Base-by-base conservation (phyloP, 768 basidiomycete species). In the Chlorophyllum brunneum region DNA sequence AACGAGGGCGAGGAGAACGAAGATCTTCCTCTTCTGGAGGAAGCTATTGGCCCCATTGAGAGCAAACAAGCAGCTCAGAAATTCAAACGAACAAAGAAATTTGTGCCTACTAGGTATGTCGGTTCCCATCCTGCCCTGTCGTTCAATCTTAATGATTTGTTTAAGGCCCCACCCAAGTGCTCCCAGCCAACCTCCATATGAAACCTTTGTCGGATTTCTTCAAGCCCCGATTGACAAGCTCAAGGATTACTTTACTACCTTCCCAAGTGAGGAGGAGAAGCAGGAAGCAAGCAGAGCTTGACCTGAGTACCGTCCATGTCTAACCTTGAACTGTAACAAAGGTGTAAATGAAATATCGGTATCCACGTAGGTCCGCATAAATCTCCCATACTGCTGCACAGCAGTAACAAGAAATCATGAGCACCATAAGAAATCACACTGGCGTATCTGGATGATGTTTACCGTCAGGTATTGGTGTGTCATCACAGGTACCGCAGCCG, bases 11-110 rank as follows among this genome's bases (percentile, higher is more conserved):
- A 86, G 55, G 83, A 85, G 60, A 61, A 63, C 26, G 67, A 78
- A 13, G 83, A 86, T 61, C 70, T 85, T 0, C 82, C 82, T 1
- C 58, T 70, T 15, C 71, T 84, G 16, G 78, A 81, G 60, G 66
- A 73, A 7, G 65, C 68, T 13, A 67, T 85, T 22, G 75, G 78
- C 10, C 56, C 62, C 4, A 70, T 77, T 1, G 71, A 65, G 2
- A 77, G 78, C 55, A 57, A 66, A 23, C 44, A 65, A n/a, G 78
- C 80, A 0, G 80, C 81, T 1, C 51, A 56, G 18, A 66, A 59
- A 29, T 85, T 85, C 66, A 70, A 64, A 56, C 64, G 70, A 47
- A 84, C 82, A 1, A 86, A 86, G 70, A 76, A 78, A 56, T 81
- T 84, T 54, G 81, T 71, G 4, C 83, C 83, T 0, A 84, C 83